Conservation (phyloP, 2,329 filamentous ascomycete species). For the Tolypocladium inflatum region DNA sequence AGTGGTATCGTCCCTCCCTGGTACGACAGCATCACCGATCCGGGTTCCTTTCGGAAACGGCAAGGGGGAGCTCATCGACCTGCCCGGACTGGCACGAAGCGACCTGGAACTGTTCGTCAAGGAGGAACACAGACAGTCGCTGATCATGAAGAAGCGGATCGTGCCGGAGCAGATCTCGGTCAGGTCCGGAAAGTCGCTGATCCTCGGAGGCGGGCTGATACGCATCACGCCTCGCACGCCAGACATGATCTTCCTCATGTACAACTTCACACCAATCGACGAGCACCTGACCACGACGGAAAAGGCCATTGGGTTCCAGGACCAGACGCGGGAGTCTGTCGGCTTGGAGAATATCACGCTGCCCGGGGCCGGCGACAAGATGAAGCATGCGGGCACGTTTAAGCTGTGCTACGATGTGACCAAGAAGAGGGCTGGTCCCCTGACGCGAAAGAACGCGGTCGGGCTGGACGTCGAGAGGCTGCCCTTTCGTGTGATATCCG, state of each 20-base stretch:
- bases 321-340: constrained; percentile 45
- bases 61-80: constrained; percentile 83
- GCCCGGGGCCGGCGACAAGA: constrained; percentile 46
- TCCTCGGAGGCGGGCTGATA: constrained; percentile 72
- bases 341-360: constrained; percentile 55
- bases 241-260: constrained; percentile 61
- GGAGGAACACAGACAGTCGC: constrained; percentile 51
- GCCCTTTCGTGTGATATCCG: constrained; percentile 69
- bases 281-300: constrained; percentile 69
- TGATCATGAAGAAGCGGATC: constrained; percentile 73
- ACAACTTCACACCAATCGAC: constrained; percentile 73
- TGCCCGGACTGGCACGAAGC: constrained; percentile 74
- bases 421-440: constrained; percentile 61
- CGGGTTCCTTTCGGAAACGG: constrained; percentile 81
- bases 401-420: constrained; percentile 76
- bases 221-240: constrained; percentile 66
- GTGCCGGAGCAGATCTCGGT: constrained; percentile 64
- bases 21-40: constrained; percentile 92
- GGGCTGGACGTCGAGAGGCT: constrained; percentile 57
- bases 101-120: constrained; percentile 63
- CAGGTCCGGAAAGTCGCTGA: constrained; percentile 67
- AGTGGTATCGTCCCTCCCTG: constrained; percentile 74
- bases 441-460: constrained; percentile 54
- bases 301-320: constrained; percentile 69
- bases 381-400: constrained; percentile 65